Conservation (phyloP, 2,329 filamentous ascomycete species). For the Plenodomus biglobosus region DNA sequence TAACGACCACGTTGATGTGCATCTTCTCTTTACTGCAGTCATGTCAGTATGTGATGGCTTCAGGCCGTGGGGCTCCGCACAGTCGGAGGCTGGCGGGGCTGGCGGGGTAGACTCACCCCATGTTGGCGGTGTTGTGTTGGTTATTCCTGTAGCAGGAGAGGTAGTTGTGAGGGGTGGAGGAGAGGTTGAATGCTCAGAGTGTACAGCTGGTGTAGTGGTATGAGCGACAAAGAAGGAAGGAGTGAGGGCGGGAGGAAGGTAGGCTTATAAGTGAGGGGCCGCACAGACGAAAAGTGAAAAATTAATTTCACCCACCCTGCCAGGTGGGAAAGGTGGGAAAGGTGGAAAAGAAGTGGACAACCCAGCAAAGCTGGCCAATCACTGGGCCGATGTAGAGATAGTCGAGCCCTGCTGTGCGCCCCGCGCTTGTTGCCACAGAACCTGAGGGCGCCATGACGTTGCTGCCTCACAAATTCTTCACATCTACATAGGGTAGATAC, state of each 20-base stretch:
- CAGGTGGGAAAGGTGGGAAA: too few relatives aligned
- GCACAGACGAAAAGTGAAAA: neutral
- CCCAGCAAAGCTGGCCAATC: too few relatives aligned
- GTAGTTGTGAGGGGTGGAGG: neutral
- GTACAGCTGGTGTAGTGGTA: neutral
- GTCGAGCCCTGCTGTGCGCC: too few relatives aligned
- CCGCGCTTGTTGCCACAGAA: too few relatives aligned
- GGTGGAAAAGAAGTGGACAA: too few relatives aligned
- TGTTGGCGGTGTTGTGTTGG: conserved; percentile 54
- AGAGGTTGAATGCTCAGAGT: neutral
- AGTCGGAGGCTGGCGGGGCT: conserved; percentile 18
- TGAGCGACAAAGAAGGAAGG: neutral
- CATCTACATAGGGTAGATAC: too few relatives aligned
- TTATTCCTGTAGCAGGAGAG: neutral
- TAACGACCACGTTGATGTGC: conserved; percentile 96
- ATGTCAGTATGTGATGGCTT: conserved; percentile 35
- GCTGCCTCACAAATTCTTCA: too few relatives aligned
- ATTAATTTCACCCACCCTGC: too few relatives aligned
- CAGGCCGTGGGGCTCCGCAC: neutral
- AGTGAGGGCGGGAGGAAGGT: neutral
- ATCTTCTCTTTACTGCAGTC: conserved; percentile 81
- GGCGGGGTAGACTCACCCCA: conserved; percentile 58
- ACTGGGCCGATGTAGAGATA: too few relatives aligned
- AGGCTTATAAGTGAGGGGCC: neutral
- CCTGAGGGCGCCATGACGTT: too few relatives aligned